These are phyloP conservation scores for Bryoerythrophyllum caledonicum DNA, from an alignment of 225 moss, liverwort and hornwort genomes.

Conservation along the genomic window DNA sequence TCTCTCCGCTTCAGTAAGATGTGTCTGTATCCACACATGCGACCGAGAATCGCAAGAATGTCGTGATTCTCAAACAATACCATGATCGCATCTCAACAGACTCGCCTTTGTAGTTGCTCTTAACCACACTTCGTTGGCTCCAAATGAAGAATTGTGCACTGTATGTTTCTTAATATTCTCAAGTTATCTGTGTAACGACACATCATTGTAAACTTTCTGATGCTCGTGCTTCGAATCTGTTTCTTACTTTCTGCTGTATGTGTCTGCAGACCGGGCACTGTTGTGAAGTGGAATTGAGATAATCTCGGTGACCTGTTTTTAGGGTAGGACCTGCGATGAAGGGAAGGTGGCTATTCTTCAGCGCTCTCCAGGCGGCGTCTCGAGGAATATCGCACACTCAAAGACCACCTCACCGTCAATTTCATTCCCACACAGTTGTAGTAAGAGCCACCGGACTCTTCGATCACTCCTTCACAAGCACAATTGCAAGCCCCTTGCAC, in stretches of 20 bases:
- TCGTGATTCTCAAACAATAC: neutral
- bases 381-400: conserved; percentile 25
- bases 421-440: conserved; percentile 10
- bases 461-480: conserved; percentile 13
- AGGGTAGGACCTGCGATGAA: conserved; percentile 34
- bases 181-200: no score
- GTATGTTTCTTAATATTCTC: neutral
- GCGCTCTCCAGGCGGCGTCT: conserved; percentile 30
- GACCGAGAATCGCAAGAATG: neutral
- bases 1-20: neutral
- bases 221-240: neutral
- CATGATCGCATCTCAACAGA: neutral
- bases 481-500: no score
- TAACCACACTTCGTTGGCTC: neutral
- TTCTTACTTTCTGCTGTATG: neutral
- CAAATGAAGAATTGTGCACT: neutral
- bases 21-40: neutral
- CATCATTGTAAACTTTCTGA: neutral
- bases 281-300: neutral
- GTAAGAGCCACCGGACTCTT: conserved; percentile 4
- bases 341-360: conserved; percentile 30
- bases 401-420: conserved; percentile 26
- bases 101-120: neutral
- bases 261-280: neutral
- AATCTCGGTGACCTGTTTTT: conserved; percentile 1